Conservation (phyloP, 1,284 basidiomycete genomes). For the Malassezia globosa region DNA sequence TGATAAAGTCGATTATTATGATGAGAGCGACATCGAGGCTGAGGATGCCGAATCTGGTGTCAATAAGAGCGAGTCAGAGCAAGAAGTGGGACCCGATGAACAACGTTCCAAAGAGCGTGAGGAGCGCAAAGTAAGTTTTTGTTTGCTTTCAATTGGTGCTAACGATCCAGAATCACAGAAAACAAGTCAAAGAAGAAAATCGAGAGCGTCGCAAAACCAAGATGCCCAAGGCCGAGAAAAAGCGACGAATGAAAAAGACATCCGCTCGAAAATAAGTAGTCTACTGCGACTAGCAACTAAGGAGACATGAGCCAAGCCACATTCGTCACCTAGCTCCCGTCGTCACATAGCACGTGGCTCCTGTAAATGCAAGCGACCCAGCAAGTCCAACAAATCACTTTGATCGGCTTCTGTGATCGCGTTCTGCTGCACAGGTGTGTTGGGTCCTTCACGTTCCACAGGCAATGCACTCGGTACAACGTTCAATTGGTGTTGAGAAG, state of each 20-base stretch:
- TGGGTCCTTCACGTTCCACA: conserved; percentile 12
- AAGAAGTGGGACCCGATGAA: conserved; percentile 5
- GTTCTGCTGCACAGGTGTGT: background rate
- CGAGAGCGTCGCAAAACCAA: conserved; percentile 41
- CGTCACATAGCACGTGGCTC: background rate
- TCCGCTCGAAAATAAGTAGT: conserved; percentile 20
- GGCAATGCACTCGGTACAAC: conserved; percentile 11
- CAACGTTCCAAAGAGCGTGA: conserved; percentile 20
- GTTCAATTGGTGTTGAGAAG: background rate
- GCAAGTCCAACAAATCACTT: background rate
- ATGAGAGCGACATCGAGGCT: background rate
- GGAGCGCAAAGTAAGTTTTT: conserved; percentile 23
- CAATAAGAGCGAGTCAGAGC: background rate
- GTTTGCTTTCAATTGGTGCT: conserved; percentile 8
- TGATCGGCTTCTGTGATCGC: background rate
- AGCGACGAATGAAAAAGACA: conserved; percentile 35
- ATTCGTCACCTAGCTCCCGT: background rate
- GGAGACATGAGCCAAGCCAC: no score
- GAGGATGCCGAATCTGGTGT: background rate
- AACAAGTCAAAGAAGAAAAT: conserved; percentile 29
- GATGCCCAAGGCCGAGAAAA: conserved; percentile 44
- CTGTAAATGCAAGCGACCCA: conserved; percentile 1
- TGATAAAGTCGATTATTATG: background rate
- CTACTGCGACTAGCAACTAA: no score
- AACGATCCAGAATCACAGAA: conserved; percentile 33